A percentile compares a stretch with the other conserved stretches of the same genome.
These are phyloP conservation scores for Physcomitrium patens DNA, from an alignment of 225 moss, liverwort and hornwort genomes.

Conservation along the genomic window DNA sequence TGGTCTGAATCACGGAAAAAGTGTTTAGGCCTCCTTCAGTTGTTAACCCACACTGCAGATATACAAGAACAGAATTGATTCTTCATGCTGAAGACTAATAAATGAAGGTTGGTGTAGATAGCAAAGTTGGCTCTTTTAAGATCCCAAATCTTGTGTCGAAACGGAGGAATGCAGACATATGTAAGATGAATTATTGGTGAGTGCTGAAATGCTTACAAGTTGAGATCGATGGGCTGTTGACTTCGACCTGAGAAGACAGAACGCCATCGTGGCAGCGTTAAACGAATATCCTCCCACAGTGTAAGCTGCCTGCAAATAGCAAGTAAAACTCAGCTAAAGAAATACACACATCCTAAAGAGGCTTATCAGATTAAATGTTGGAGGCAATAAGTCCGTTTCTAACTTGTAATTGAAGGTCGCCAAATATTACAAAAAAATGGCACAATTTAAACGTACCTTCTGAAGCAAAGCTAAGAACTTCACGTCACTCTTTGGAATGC, in stretches of 20 bases:
- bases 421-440: neutral
- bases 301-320: slow-evolving; percentile 62
- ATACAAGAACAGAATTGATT: slow-evolving; percentile 2
- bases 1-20: slow-evolving; percentile 37
- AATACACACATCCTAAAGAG: slow-evolving; percentile 10
- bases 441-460: slow-evolving; percentile 50
- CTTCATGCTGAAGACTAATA: slow-evolving; percentile 5
- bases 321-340: slow-evolving; percentile 23
- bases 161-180: neutral
- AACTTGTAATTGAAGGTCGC: neutral
- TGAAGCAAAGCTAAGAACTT: slow-evolving; percentile 70
- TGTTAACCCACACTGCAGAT: neutral
- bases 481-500: slow-evolving; percentile 71
- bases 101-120: neutral
- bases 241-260: slow-evolving; percentile 58
- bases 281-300: slow-evolving; percentile 76
- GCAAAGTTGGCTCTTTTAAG: no score
- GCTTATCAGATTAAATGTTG: neutral
- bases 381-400: neutral
- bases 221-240: slow-evolving; percentile 63
- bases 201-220: slow-evolving; percentile 46
- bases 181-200: neutral
- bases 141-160: no score
- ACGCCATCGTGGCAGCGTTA: slow-evolving; percentile 71
- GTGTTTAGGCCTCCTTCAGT: neutral